phyloP scores from a whole-genome alignment of 805 yeast genomes.

The Saccharomycopsis amapae region DNA sequence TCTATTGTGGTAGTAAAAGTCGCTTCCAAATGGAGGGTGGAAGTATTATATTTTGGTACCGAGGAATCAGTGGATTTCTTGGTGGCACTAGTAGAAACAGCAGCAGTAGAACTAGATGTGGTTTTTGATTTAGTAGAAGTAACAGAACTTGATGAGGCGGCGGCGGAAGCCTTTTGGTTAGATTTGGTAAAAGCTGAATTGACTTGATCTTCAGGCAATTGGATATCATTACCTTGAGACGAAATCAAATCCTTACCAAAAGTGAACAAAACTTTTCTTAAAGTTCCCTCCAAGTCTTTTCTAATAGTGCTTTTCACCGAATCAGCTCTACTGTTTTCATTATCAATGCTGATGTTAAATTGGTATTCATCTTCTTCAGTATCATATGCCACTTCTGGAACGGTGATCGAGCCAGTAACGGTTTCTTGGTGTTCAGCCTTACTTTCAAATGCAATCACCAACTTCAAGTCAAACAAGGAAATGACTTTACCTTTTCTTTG shows the following conservation, averaged over 20 bases:
- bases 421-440: slow-evolving; percentile 25
- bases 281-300: slow-evolving; percentile 54
- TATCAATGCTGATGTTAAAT: slow-evolving; percentile 64
- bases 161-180: slow-evolving; percentile 32
- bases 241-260: slow-evolving; percentile 76
- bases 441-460: slow-evolving; percentile 56
- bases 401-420: slow-evolving; percentile 58
- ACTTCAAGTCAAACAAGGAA: slow-evolving; percentile 74
- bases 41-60: slow-evolving; percentile 69
- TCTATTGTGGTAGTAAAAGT: slow-evolving; percentile 83
- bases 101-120: slow-evolving; percentile 19
- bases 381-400: slow-evolving; percentile 95
- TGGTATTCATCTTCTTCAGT: slow-evolving; percentile 80
- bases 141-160: not conserved
- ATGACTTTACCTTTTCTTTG: slow-evolving; percentile 97
- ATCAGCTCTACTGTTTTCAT: slow-evolving; percentile 35
- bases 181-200: slow-evolving; percentile 48
- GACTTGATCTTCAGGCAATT: slow-evolving; percentile 63
- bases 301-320: slow-evolving; percentile 48
- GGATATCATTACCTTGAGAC: slow-evolving; percentile 80
- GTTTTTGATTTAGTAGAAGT: slow-evolving; percentile 14
- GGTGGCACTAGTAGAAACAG: slow-evolving; percentile 18
- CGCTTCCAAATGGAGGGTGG: slow-evolving; percentile 70
- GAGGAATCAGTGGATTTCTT: slow-evolving; percentile 19
- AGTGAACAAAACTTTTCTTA: slow-evolving; percentile 49